A percentile compares a stretch with the other conserved stretches of the same genome.
These are phyloP conservation scores for Escovopsis weberi DNA, from an alignment of 2,329 filamentous ascomycete genomes.

Conservation along the genomic window DNA sequence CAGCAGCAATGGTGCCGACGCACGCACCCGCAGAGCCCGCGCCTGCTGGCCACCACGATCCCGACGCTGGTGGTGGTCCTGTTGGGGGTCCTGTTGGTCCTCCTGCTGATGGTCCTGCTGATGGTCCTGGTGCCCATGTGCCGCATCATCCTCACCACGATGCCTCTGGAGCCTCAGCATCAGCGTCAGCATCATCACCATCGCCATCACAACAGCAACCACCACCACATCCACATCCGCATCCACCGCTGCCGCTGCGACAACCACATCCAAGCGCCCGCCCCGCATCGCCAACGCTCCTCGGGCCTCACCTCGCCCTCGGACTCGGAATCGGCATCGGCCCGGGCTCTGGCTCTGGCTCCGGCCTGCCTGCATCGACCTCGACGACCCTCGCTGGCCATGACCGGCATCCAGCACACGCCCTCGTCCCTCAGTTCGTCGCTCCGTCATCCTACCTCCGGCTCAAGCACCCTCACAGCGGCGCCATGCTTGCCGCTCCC, in stretches of 20 bases:
- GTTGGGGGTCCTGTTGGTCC: neutral
- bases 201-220: neutral
- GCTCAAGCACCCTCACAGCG: slow-evolving; percentile 20
- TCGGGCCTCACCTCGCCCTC: neutral
- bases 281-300: neutral
- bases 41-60: neutral
- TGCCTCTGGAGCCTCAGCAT: neutral
- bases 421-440: slow-evolving; percentile 37
- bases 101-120: neutral
- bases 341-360: neutral
- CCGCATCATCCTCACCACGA: neutral
- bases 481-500: slow-evolving; percentile 19
- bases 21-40: neutral
- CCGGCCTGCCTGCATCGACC: slow-evolving; percentile 1
- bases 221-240: too few species aligned
- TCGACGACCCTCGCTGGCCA: slow-evolving; percentile 4
- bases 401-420: slow-evolving; percentile 1
- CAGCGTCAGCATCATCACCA: neutral
- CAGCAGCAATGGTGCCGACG: neutral
- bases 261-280: neutral
- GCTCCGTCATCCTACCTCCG: slow-evolving; percentile 46
- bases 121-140: neutral
- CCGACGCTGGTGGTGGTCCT: too few species aligned
- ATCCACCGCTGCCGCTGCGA: neutral
- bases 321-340: neutral